phyloP scores from a whole-genome alignment of 352 stramenopile genomes.

The Phytophthora fragariae region DNA sequence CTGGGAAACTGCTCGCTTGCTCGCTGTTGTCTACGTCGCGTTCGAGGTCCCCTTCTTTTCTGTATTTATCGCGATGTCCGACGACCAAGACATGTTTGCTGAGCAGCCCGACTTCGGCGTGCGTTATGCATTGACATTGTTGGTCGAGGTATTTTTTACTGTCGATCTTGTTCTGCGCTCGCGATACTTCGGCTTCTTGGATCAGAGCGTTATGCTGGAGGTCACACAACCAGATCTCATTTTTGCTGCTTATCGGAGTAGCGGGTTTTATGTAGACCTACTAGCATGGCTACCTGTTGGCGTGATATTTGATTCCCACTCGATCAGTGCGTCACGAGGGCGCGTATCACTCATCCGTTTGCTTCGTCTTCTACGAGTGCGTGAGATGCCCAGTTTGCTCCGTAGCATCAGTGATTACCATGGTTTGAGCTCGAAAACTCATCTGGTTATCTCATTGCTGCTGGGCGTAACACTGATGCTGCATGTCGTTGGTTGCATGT shows the following conservation, averaged over 20 bases:
- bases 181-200: conserved; percentile 58
- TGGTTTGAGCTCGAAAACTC: conserved; percentile 65
- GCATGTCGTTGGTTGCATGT: conserved; percentile 68
- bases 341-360: conserved; percentile 43
- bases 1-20: conserved; percentile 61
- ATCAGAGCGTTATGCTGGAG: conserved; percentile 65
- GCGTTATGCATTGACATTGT: conserved; percentile 47
- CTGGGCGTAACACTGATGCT: conserved; percentile 64
- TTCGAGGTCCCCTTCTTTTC: conserved; percentile 80
- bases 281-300: conserved; percentile 54
- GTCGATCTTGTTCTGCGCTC: conserved; percentile 59
- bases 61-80: conserved; percentile 69
- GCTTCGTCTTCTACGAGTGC: conserved; percentile 55
- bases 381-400: conserved; percentile 49
- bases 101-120: conserved; percentile 40
- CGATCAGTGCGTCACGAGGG: too few relatives aligned
- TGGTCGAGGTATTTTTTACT: conserved; percentile 64
- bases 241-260: conserved; percentile 59
- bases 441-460: conserved; percentile 54
- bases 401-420: conserved; percentile 63
- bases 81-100: conserved; percentile 57
- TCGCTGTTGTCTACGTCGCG: conserved; percentile 59
- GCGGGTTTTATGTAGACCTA: conserved; percentile 65
- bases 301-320: too few relatives aligned
- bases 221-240: conserved; percentile 63